phyloP scores from a whole-genome alignment of 148 eudicot species.

The Cornus kousa region DNA sequence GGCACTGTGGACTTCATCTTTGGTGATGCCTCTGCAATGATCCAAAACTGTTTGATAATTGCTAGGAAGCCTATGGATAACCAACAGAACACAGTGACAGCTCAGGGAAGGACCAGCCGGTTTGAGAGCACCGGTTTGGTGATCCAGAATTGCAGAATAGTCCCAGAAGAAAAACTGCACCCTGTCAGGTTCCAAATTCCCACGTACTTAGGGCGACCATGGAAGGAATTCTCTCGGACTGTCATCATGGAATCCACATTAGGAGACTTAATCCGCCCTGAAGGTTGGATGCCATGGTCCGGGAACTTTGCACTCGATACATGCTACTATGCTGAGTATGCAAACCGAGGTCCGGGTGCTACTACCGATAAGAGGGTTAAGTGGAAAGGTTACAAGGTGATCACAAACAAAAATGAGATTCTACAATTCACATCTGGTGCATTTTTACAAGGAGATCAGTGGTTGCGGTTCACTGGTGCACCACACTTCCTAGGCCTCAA shows the following conservation, averaged over 20 bases:
- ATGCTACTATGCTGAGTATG: constrained; percentile 42
- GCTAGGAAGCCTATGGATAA: constrained; percentile 37
- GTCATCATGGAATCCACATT: constrained; percentile 56
- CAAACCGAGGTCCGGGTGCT: constrained; percentile 62
- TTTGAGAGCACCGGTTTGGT: constrained; percentile 46
- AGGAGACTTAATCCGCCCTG: constrained; percentile 53
- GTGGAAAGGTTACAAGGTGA: constrained; percentile 48
- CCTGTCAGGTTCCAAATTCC: constrained; percentile 37
- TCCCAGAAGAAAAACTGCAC: constrained; percentile 44
- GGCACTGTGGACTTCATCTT: constrained; percentile 61
- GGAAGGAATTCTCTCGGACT: constrained; percentile 62
- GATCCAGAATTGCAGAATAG: constrained; percentile 70
- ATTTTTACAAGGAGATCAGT: constrained; percentile 42
- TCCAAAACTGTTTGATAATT: constrained; percentile 58
- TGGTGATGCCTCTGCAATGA: constrained; percentile 38
- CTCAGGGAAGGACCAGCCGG: constrained; percentile 50
- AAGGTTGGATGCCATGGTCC: constrained; percentile 61
- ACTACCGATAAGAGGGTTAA: constrained; percentile 35
- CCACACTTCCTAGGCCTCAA: constrained; percentile 35
- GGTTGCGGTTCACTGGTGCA: constrained; percentile 39
- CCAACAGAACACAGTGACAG: constrained; percentile 64
- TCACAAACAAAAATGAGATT: constrained; percentile 39
- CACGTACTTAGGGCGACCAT: constrained; percentile 63
- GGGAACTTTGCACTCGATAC: constrained; percentile 47
- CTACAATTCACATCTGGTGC: constrained; percentile 34